A percentile compares a stretch with the other conserved stretches of the same genome.
These are phyloP conservation scores for Oidium heveae DNA, from an alignment of 2,329 filamentous ascomycete species.

Conservation along the genomic window DNA sequence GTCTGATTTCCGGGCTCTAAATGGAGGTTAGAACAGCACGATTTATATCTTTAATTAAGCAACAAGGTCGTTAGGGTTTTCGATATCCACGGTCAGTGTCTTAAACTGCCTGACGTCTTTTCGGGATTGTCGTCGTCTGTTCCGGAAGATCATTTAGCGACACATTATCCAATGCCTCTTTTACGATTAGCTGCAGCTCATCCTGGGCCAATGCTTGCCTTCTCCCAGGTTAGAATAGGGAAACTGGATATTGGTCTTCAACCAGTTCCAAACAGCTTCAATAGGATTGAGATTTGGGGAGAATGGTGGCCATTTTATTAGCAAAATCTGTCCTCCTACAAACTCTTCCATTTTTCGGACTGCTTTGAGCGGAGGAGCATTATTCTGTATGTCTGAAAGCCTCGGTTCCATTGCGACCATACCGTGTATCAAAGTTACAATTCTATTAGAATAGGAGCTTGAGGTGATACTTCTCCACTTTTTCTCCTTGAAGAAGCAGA, in stretches of 20 bases:
- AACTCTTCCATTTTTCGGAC: background rate
- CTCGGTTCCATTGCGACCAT: background rate
- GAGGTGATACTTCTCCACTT: background rate
- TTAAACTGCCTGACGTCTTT: slow-evolving; percentile 2
- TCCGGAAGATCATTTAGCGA: slow-evolving; percentile 1
- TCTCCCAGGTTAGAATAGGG: slow-evolving; percentile 3
- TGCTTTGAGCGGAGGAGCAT: too few species aligned
- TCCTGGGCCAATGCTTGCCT: slow-evolving; percentile 2
- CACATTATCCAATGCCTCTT: slow-evolving; percentile 6
- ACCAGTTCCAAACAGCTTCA: slow-evolving; percentile 5
- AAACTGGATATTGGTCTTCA: slow-evolving; percentile 7
- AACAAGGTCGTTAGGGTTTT: too few species aligned
- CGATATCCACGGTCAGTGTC: slow-evolving; percentile 1
- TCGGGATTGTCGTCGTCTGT: slow-evolving; percentile 1
- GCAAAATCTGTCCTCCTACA: background rate
- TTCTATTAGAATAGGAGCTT: background rate
- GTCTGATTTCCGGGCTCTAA: too few species aligned
- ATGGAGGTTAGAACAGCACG: too few species aligned
- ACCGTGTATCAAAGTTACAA: background rate
- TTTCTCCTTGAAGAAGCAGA: background rate
- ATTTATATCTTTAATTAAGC: too few species aligned
- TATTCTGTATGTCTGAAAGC: too few species aligned
- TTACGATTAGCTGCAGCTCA: slow-evolving; percentile 2
- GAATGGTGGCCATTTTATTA: slow-evolving; percentile 4
- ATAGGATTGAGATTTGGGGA: slow-evolving; percentile 7